Evolutionary conservation across 2,329 filamentous ascomycete genomes (phyloP).

Genomic region (Aciculosporium take): DNA sequence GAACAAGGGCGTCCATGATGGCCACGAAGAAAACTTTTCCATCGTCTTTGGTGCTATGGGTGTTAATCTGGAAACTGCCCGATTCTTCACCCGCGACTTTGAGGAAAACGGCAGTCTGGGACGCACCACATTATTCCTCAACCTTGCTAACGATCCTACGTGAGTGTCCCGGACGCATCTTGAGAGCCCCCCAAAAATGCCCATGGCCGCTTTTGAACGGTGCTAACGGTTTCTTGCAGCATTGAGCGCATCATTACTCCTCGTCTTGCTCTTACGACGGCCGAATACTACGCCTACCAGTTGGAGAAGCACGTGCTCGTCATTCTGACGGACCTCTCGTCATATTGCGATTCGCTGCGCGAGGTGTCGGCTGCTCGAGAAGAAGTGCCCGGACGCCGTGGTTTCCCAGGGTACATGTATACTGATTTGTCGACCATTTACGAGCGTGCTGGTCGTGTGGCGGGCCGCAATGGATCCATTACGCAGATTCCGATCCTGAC

Average conservation of each 20-base stretch:
- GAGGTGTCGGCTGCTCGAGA: constrained; percentile 96
- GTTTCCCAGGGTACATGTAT: constrained; percentile 99
- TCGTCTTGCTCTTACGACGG: constrained; percentile 91
- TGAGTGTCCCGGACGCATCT: constrained; percentile 30
- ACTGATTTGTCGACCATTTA: constrained; percentile 99
- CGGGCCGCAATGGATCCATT: constrained; percentile 94
- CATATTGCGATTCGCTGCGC: constrained; percentile 97
- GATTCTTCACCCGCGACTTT: constrained; percentile 97
- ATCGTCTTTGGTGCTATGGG: constrained; percentile 99
- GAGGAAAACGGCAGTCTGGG: constrained; percentile 99
- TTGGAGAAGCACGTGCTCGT: constrained; percentile 99
- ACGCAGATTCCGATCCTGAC: constrained; percentile 98
- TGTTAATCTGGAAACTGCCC: constrained; percentile 97
- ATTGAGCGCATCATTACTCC: constrained; percentile 99
- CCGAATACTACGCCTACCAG: constrained; percentile 99
- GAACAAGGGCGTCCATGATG: constrained; percentile 91
- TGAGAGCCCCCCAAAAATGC: not conserved
- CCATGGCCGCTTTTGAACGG: not conserved
- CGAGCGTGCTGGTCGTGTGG: constrained; percentile 94
- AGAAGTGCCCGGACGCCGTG: constrained; percentile 97
- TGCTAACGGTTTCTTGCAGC: constrained; percentile 27
- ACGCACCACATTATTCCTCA: constrained; percentile 92
- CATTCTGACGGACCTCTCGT: constrained; percentile 93
- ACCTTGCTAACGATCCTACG: constrained; percentile 98
- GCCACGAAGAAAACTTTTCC: constrained; percentile 97